phyloP scores from a whole-genome alignment of 2,329 filamentous ascomycete genomes.

The Fusarium duplospermum region DNA sequence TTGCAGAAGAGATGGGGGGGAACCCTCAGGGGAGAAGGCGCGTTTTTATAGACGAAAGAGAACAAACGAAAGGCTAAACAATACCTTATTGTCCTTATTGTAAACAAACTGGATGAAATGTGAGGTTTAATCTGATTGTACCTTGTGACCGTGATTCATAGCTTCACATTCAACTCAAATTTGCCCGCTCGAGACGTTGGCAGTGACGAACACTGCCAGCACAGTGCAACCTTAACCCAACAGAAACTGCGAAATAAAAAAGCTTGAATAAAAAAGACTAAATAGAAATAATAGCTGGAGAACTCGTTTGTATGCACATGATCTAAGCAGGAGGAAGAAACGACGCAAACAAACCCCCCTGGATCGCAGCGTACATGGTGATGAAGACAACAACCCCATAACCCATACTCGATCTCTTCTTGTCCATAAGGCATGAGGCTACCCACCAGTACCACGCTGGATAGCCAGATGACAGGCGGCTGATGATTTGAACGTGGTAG shows the following conservation, averaged over 20 bases:
- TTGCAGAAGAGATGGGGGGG: neutral
- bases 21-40: neutral
- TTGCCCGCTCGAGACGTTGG: neutral
- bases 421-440: slow-evolving; percentile 60
- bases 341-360: slow-evolving; percentile 85
- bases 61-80: neutral
- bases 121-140: neutral
- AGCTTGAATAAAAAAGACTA: neutral
- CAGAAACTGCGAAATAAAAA: neutral
- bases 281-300: neutral
- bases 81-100: neutral
- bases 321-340: slow-evolving; percentile 88
- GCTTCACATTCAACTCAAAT: neutral
- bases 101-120: neutral
- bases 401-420: slow-evolving; percentile 47
- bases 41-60: neutral
- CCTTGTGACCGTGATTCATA: neutral
- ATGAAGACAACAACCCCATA: slow-evolving; percentile 71
- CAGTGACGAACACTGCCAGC: neutral
- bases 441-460: slow-evolving; percentile 91
- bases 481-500: slow-evolving; percentile 96
- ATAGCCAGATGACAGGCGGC: slow-evolving; percentile 87
- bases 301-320: neutral
- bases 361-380: slow-evolving; percentile 84
- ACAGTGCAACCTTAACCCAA: neutral